Evolutionary conservation across 148 eudicot genomes (phyloP).

Genomic region (Rheum nobile): DNA sequence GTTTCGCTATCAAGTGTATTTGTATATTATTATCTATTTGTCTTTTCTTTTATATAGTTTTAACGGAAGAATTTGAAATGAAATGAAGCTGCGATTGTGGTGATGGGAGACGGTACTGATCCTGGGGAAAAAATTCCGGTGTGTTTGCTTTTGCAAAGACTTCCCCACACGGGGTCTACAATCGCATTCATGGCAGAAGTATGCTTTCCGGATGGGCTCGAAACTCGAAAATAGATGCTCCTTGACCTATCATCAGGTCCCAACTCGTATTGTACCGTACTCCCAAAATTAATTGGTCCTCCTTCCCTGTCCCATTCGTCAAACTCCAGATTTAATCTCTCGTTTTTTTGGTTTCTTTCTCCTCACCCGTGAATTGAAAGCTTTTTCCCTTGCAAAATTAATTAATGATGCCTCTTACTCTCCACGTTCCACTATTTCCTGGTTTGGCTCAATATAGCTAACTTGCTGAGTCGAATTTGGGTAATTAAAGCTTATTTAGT

Average conservation of each 20-base stretch:
- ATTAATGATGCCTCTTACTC: neutral
- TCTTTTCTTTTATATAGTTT: neutral
- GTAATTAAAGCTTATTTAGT: too few relatives aligned
- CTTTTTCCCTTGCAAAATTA: neutral
- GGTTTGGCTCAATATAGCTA: neutral
- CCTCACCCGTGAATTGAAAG: neutral
- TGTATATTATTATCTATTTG: neutral
- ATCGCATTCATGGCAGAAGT: neutral
- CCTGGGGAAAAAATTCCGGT: neutral
- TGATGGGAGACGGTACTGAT: neutral
- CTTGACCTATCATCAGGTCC: neutral
- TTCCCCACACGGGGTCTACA: neutral
- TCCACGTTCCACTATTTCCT: neutral
- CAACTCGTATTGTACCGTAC: neutral
- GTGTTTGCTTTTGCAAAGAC: neutral
- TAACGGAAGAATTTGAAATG: neutral
- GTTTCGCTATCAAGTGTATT: neutral
- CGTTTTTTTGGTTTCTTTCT: neutral
- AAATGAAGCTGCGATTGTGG: neutral
- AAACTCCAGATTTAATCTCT: neutral
- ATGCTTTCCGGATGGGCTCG: conserved; percentile 2
- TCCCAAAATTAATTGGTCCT: neutral
- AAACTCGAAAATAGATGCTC: neutral
- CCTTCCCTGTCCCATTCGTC: neutral
- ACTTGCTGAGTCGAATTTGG: neutral